These are phyloP conservation scores for Arthrobotrys pseudoclavata DNA, from an alignment of 2,329 filamentous ascomycete species.

Conservation along the genomic window DNA sequence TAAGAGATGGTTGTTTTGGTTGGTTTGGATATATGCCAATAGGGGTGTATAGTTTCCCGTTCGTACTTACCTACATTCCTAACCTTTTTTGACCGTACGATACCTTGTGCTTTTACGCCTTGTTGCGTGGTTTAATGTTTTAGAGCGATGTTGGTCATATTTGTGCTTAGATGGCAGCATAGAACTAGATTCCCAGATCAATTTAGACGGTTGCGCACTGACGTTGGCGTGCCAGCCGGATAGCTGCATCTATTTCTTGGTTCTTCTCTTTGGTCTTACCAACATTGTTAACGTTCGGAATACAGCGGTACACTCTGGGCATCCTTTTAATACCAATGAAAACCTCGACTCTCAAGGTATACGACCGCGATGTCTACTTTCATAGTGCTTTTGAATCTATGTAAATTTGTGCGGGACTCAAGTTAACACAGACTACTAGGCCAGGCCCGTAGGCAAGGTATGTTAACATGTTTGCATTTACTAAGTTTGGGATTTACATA, in stretches of 20 bases:
- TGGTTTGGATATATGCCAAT: background rate
- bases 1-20: slow-evolving; percentile 59
- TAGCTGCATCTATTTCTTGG: background rate
- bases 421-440: too few species aligned
- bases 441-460: too few species aligned
- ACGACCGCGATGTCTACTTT: too few species aligned
- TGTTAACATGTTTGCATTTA: too few species aligned
- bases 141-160: slow-evolving; percentile 2
- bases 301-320: background rate
- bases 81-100: background rate
- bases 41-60: background rate
- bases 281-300: too few species aligned
- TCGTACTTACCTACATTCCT: background rate
- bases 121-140: slow-evolving; percentile 1
- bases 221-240: background rate
- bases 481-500: background rate
- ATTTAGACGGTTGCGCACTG: background rate
- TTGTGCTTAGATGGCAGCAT: background rate
- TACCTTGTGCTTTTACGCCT: background rate
- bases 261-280: background rate
- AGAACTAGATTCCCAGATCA: background rate
- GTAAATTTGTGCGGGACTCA: too few species aligned
- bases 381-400: too few species aligned
- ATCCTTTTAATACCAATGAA: too few species aligned
- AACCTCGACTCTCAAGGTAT: too few species aligned